phyloP scores from a whole-genome alignment of 1,284 basidiomycete genomes.

The Pisolithus thermaeus region DNA sequence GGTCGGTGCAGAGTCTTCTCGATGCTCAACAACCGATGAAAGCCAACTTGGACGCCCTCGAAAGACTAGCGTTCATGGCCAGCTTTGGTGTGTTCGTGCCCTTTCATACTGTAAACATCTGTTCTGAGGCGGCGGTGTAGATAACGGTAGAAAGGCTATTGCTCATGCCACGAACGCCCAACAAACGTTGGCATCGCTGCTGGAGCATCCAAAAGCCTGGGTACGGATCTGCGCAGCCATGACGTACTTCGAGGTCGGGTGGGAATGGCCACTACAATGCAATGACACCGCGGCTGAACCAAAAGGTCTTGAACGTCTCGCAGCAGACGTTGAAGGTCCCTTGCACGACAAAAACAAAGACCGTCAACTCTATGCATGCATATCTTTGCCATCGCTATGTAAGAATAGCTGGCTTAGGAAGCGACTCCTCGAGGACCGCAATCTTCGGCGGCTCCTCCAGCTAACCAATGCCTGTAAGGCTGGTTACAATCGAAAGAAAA shows the following conservation, averaged over 20 bases:
- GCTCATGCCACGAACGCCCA: neutral
- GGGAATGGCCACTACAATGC: slow-evolving; percentile 9
- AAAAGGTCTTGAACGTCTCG: slow-evolving; percentile 6
- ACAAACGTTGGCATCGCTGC: slow-evolving; percentile 8
- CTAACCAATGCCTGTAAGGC: slow-evolving; percentile 7
- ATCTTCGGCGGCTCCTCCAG: slow-evolving; percentile 16
- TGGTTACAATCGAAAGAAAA: slow-evolving; percentile 7
- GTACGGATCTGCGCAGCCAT: slow-evolving; percentile 21
- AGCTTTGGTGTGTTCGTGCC: slow-evolving; percentile 17
- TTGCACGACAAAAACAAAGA: slow-evolving; percentile 6
- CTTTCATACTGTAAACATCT: neutral
- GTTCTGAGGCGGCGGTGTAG: slow-evolving; percentile 4
- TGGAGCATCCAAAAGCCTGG: slow-evolving; percentile 11
- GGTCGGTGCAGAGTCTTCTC: slow-evolving; percentile 15
- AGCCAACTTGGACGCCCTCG: slow-evolving; percentile 16
- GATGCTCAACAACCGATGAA: slow-evolving; percentile 12
- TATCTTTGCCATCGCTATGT: slow-evolving; percentile 26
- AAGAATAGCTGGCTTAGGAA: slow-evolving; percentile 13
- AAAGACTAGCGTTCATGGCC: slow-evolving; percentile 29
- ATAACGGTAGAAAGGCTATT: slow-evolving; percentile 13
- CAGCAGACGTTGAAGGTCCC: slow-evolving; percentile 12
- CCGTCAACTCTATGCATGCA: slow-evolving; percentile 21
- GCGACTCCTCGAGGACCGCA: slow-evolving; percentile 14
- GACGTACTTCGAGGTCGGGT: slow-evolving; percentile 23
- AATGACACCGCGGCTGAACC: slow-evolving; percentile 3